These are phyloP conservation scores for Chloropicon primus DNA, from an alignment of 139 green algal species.

Conservation along the genomic window DNA sequence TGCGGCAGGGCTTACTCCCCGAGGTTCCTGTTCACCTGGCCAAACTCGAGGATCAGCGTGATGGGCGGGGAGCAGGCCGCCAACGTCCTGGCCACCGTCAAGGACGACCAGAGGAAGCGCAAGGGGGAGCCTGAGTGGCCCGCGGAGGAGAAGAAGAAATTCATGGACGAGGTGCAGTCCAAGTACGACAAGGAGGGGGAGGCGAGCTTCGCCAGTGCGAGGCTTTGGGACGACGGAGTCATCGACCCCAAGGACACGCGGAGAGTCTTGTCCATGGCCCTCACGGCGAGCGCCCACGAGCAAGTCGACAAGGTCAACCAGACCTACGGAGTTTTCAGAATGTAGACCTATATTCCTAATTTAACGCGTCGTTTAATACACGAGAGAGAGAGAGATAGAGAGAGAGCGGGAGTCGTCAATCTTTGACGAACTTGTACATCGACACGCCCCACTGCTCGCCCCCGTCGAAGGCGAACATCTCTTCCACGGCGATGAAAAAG, in stretches of 20 bases:
- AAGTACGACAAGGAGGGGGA: constrained; percentile 66
- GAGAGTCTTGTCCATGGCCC: not conserved
- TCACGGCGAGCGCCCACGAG: not conserved
- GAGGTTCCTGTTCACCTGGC: constrained; percentile 89
- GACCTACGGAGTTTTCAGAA: not conserved
- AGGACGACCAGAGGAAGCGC: constrained; percentile 56
- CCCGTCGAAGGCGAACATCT: constrained; percentile 72
- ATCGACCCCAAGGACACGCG: constrained; percentile 76
- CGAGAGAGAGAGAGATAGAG: no score
- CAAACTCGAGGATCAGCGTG: constrained; percentile 79
- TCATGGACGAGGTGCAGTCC: constrained; percentile 44
- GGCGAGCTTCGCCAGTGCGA: constrained; percentile 53
- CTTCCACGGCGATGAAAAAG: constrained; percentile 78
- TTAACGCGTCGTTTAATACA: no score
- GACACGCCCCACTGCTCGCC: constrained; percentile 77
- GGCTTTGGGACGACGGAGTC: constrained; percentile 87
- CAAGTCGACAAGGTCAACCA: not conserved
- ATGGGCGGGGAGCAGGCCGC: constrained; percentile 83
- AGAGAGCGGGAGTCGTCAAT: no score
- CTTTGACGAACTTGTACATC: constrained; percentile 57
- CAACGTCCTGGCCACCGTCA: constrained; percentile 61
- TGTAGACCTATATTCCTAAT: no score
- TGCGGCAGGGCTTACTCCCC: constrained; percentile 82
- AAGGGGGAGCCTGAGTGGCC: constrained; percentile 37
- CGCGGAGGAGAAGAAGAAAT: constrained; percentile 47